Evolutionary conservation across 2,329 filamentous ascomycete species (phyloP).

Genomic region (Oidium heveae): DNA sequence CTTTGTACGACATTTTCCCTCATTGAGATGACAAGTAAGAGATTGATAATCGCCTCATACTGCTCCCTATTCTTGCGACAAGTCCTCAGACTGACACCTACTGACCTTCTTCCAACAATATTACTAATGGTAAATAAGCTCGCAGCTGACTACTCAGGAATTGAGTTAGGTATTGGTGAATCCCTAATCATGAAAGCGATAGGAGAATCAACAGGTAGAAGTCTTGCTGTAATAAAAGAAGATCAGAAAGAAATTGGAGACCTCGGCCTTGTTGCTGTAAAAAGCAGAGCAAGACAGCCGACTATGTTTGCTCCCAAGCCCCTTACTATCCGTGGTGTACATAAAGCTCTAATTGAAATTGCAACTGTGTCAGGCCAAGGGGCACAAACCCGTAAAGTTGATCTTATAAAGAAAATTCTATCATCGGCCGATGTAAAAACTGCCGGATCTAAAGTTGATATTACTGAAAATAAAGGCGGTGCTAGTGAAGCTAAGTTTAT

Average conservation of each 20-base stretch:
- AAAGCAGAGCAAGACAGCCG: slow-evolving; percentile 81
- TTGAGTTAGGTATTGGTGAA: slow-evolving; percentile 95
- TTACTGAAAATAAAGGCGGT: slow-evolving; percentile 75
- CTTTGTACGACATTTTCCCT: slow-evolving; percentile 86
- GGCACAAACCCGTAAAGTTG: slow-evolving; percentile 73
- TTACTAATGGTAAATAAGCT: slow-evolving; percentile 96
- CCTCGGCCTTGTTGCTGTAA: slow-evolving; percentile 77
- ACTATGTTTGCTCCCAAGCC: slow-evolving; percentile 98
- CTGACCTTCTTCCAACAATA: slow-evolving; percentile 68
- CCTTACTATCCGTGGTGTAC: slow-evolving; percentile 64
- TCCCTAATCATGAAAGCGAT: slow-evolving; percentile 98
- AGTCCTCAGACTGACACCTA: slow-evolving; percentile 73
- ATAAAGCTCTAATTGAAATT: slow-evolving; percentile 68
- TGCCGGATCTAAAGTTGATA: slow-evolving; percentile 52
- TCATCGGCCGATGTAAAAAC: slow-evolving; percentile 59
- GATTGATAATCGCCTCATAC: slow-evolving; percentile 66
- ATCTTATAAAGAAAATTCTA: slow-evolving; percentile 87
- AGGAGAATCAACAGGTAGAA: slow-evolving; percentile 78
- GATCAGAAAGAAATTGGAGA: slow-evolving; percentile 95
- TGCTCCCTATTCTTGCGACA: slow-evolving; percentile 81
- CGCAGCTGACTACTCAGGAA: slow-evolving; percentile 84
- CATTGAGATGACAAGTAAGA: slow-evolving; percentile 82
- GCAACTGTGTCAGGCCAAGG: slow-evolving; percentile 71
- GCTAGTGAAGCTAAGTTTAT: slow-evolving; percentile 89
- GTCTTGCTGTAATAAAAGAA: slow-evolving; percentile 67